Conservation (phyloP, 2,329 filamentous ascomycete genomes). For the Aspergillus amoenus region DNA sequence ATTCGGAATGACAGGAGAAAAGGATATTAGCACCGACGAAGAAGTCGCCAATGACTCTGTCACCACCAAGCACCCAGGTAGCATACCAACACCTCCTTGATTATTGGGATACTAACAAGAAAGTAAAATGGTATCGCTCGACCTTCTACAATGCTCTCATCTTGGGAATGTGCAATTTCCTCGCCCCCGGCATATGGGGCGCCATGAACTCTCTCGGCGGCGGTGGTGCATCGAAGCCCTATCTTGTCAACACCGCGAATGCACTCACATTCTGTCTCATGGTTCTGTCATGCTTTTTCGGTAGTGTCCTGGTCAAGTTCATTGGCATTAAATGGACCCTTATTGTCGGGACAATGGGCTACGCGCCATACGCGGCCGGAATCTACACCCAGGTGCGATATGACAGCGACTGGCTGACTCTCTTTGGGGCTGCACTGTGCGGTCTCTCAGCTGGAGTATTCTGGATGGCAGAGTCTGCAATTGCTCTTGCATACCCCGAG, state of each 20-base stretch:
- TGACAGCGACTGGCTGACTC: slow-evolving; percentile 66
- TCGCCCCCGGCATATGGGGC: slow-evolving; percentile 70
- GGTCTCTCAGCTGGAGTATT: slow-evolving; percentile 71
- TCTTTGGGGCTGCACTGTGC: slow-evolving; percentile 67
- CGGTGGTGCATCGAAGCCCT: slow-evolving; percentile 64
- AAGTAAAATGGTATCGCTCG: slow-evolving; percentile 68
- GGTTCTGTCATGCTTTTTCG: slow-evolving; percentile 69
- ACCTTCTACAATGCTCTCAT: slow-evolving; percentile 73
- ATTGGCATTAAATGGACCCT: slow-evolving; percentile 71
- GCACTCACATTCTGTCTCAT: slow-evolving; percentile 71
- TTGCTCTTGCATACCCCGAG: slow-evolving; percentile 71
- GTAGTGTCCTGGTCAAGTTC: slow-evolving; percentile 62
- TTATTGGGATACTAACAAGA: no score
- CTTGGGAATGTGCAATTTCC: slow-evolving; percentile 68
- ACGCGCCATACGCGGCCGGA: slow-evolving; percentile 69
- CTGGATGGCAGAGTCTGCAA: slow-evolving; percentile 73
- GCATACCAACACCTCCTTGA: no score
- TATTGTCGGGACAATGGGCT: slow-evolving; percentile 71
- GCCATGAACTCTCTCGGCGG: slow-evolving; percentile 73
- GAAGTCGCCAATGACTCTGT: slow-evolving; percentile 14
- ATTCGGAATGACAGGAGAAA: slow-evolving; percentile 9
- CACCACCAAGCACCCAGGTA: slow-evolving; percentile 13
- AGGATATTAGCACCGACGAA: slow-evolving; percentile 20
- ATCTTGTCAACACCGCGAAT: slow-evolving; percentile 70
- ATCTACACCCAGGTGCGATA: slow-evolving; percentile 72